phyloP scores from a whole-genome alignment of 2,329 filamentous ascomycete genomes.

The Aureobasidium sp. region DNA sequence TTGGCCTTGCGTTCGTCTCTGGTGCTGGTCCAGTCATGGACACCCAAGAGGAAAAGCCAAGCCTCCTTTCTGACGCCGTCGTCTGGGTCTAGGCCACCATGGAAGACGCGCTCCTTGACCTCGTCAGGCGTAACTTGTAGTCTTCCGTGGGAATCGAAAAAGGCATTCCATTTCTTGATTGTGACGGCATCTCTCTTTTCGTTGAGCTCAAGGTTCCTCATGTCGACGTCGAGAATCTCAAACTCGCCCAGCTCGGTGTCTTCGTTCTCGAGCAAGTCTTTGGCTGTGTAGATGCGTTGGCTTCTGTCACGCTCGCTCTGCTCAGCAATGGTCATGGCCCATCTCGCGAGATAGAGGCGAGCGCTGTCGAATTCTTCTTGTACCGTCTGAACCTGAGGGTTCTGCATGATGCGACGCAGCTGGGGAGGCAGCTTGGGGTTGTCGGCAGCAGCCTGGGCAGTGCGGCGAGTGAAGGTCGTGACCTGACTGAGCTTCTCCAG shows the following conservation, averaged over 20 bases:
- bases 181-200: constrained; percentile 71
- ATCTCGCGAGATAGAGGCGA: constrained; percentile 83
- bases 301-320: constrained; percentile 84
- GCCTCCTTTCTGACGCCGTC: constrained; percentile 93
- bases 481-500: constrained; percentile 96
- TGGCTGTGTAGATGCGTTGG: constrained; percentile 85
- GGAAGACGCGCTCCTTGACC: constrained; percentile 94
- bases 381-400: constrained; percentile 87
- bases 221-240: constrained; percentile 64
- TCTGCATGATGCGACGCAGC: constrained; percentile 72
- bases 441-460: constrained; percentile 84
- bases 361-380: constrained; percentile 98
- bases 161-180: constrained; percentile 79
- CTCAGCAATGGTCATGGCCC: constrained; percentile 98
- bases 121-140: constrained; percentile 78
- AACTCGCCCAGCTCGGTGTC: constrained; percentile 94
- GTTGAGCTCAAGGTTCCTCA: constrained; percentile 64
- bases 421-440: constrained; percentile 88
- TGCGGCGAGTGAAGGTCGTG: constrained; percentile 86
- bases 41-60: constrained; percentile 87
- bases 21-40: constrained; percentile 89
- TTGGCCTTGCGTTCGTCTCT: constrained; percentile 74
- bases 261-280: constrained; percentile 86
- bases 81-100: constrained; percentile 79
- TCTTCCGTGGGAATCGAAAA: constrained; percentile 69